Conservation (phyloP, 805 yeast genomes). For the Saccharomycopsis sp. region DNA sequence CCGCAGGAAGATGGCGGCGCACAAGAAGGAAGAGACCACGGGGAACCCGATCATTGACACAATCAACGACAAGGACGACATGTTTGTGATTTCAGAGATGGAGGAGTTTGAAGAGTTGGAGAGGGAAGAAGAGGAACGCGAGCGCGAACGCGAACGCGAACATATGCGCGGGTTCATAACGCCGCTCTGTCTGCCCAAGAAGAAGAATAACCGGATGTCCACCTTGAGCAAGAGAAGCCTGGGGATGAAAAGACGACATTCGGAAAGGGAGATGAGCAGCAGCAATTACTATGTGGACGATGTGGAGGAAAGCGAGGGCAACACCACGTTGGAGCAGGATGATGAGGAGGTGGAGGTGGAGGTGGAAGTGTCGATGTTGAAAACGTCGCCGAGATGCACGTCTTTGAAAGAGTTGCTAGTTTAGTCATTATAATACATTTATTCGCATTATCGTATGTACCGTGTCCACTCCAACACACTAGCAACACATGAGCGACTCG, state of each 20-base stretch:
- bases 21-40: not conserved
- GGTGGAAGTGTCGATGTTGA: constrained; percentile 7
- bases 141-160: not conserved
- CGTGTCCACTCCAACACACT: too few relatives aligned
- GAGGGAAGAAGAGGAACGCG: not conserved
- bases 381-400: constrained; percentile 12
- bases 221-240: not conserved
- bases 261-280: not conserved
- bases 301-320: not conserved
- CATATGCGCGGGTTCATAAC: not conserved
- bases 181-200: not conserved
- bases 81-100: constrained; percentile 13
- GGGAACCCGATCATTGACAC: not conserved
- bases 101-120: constrained; percentile 6
- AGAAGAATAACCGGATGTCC: not conserved
- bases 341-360: not conserved
- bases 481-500: too few relatives aligned
- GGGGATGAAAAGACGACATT: not conserved
- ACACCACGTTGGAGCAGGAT: not conserved
- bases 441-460: too few relatives aligned
- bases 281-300: not conserved
- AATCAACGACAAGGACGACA: constrained; percentile 2
- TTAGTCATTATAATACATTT: too few relatives aligned
- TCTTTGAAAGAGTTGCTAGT: constrained; percentile 10
- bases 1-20: too few relatives aligned